Evolutionary conservation across 2,329 filamentous ascomycete species (phyloP).

Genomic region (Chalaropsis ovoidea): DNA sequence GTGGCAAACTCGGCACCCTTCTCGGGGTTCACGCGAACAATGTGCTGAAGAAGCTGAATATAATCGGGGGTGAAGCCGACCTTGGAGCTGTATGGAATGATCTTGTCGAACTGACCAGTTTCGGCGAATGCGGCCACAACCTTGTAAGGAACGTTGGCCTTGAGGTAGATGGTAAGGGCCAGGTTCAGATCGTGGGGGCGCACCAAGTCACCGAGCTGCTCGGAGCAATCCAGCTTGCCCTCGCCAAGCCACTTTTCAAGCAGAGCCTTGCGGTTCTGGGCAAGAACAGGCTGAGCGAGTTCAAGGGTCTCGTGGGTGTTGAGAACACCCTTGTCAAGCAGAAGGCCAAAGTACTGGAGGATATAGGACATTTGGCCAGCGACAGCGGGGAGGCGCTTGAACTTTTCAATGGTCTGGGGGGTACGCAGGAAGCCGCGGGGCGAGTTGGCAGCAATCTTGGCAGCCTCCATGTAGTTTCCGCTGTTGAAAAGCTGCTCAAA

Average conservation of each 20-base stretch:
- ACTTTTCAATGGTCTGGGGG: slow-evolving; percentile 86
- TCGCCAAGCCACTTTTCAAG: slow-evolving; percentile 97
- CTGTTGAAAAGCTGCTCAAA: slow-evolving; percentile 78
- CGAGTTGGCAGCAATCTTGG: slow-evolving; percentile 93
- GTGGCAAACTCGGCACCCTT: slow-evolving; percentile 92
- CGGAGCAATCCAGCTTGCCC: slow-evolving; percentile 89
- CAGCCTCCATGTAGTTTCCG: slow-evolving; percentile 76
- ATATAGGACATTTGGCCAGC: slow-evolving; percentile 86
- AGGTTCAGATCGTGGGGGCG: slow-evolving; percentile 80
- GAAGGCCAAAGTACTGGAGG: slow-evolving; percentile 93
- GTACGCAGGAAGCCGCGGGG: slow-evolving; percentile 92
- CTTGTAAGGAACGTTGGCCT: slow-evolving; percentile 84
- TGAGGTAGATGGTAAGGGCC: slow-evolving; percentile 79
- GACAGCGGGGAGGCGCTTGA: slow-evolving; percentile 75
- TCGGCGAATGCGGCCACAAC: slow-evolving; percentile 92
- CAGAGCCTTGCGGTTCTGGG: slow-evolving; percentile 88
- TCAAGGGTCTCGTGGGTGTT: slow-evolving; percentile 93
- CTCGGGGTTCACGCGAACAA: slow-evolving; percentile 81
- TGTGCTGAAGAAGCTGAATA: slow-evolving; percentile 81
- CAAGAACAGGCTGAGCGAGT: slow-evolving; percentile 80
- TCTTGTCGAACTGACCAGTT: slow-evolving; percentile 93
- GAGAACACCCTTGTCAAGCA: slow-evolving; percentile 86
- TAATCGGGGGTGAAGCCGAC: slow-evolving; percentile 91
- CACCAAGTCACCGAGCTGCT: slow-evolving; percentile 91
- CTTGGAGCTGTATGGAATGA: slow-evolving; percentile 79